A percentile compares a stretch with the other conserved stretches of the same genome.
phyloP scores from a whole-genome alignment of 176 grass and related monocot species.

The Bothriochloa decipiens region DNA sequence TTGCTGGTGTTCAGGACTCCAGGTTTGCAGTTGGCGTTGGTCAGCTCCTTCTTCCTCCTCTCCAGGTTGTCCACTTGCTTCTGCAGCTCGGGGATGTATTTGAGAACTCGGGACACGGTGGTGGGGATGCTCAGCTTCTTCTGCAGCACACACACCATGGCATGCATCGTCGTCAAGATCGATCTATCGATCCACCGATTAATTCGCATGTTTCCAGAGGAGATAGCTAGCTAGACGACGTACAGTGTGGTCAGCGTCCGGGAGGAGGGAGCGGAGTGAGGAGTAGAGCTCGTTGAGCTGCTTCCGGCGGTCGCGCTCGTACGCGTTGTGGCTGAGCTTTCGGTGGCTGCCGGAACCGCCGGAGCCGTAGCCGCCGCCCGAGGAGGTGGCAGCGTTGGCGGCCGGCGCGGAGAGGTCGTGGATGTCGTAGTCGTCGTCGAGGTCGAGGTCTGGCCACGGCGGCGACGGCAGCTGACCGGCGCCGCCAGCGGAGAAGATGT shows the following conservation, averaged over 20 bases:
- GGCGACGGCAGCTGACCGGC: slow-evolving; percentile 42
- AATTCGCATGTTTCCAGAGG: neutral
- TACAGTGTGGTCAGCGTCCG: slow-evolving; percentile 67
- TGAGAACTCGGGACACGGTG: slow-evolving; percentile 68
- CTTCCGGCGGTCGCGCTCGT: slow-evolving; percentile 88
- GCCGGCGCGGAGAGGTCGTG: slow-evolving; percentile 36
- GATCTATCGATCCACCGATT: neutral
- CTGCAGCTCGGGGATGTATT: slow-evolving; percentile 90
- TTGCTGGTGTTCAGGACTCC: neutral
- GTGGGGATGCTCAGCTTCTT: slow-evolving; percentile 87
- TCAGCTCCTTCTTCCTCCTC: slow-evolving; percentile 66
- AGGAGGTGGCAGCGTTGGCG: slow-evolving; percentile 36
- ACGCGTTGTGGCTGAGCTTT: slow-evolving; percentile 89
- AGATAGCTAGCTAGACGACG: neutral
- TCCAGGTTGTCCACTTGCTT: slow-evolving; percentile 58
- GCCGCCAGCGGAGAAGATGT: slow-evolving; percentile 39
- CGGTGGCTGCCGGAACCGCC: slow-evolving; percentile 47
- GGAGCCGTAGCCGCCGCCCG: slow-evolving; percentile 20
- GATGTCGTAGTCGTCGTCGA: slow-evolving; percentile 42
- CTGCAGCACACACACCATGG: slow-evolving; percentile 27
- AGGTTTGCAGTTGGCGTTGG: slow-evolving; percentile 38
- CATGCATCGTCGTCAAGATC: neutral
- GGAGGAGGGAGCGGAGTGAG: slow-evolving; percentile 69
- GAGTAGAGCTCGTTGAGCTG: slow-evolving; percentile 87
- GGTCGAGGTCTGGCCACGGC: slow-evolving; percentile 43